Evolutionary conservation across 208 protist genomes (phyloP), one percentile per base, ranked within the genome.

Genomic region (Leishmania amazonensis): DNA sequence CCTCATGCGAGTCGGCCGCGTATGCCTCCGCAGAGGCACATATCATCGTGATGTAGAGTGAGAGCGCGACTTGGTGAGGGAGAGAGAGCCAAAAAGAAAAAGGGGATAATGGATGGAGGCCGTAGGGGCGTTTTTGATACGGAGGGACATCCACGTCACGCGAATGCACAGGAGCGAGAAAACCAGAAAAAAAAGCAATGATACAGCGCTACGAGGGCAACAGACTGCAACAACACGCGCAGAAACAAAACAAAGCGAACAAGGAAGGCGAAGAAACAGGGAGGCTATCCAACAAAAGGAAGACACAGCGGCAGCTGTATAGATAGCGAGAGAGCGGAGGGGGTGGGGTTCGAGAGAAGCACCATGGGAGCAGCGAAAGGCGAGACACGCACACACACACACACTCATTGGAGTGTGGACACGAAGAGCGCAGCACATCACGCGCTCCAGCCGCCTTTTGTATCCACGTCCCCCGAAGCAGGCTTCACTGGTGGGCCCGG

Each of bases 391-490:
- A 70, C 67, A 47, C 35, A 74, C 70, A 9, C 28, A 53, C 9
- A 70, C 67, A 47, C 35, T 7, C 35, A 38, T 47, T 49, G 45
- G 1, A 21, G 45, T 24, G 17, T 54, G 70, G 8, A 65, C 7
- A 9, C 17, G 51, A 54, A 21, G 51, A 31, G 45, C 42, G 38
- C 51, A n/a, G 62, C 9, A 17, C 51, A 40, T 58, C 49, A 54
- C 42, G 64, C 53, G 35, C 75, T 47, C 38, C 45, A 79, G 19
- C 51, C 38, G 13, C 45, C 45, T 24, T 79, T 79, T 42, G 75
- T 70, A 35, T 70, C 40, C 28, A 71, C 40, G 54, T n/a, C 24
- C 19, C 24, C 53, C 64, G 53, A 28, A 4, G 57, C 40, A 72
- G 31, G n/a, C 4, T n/a, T 73, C 62, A 24, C 42, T 35, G 40